Conservation (phyloP, 202 grass and related monocot genomes). For the Schoenoplectus triqueter region DNA sequence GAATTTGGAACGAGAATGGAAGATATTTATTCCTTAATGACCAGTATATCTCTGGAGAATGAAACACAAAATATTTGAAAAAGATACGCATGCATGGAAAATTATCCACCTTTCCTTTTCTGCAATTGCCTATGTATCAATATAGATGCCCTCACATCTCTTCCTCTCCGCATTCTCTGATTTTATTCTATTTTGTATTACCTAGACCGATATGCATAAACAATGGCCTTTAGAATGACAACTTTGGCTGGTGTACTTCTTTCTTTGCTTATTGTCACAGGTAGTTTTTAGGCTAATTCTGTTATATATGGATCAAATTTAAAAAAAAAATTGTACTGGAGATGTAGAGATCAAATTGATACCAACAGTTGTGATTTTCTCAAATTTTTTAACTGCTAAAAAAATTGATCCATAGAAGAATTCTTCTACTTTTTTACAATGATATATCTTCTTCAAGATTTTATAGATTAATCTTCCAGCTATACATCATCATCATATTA, state of each 20-base stretch:
- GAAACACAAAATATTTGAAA: slow-evolving; percentile 7
- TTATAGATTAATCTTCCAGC: too few species aligned
- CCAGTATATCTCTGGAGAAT: not conserved
- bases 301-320: too few species aligned
- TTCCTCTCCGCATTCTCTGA: not conserved
- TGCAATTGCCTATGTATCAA: not conserved
- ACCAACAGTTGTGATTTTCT: too few species aligned
- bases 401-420: too few species aligned
- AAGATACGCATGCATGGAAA: not conserved
- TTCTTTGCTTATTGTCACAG: too few species aligned
- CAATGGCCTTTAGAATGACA: not conserved
- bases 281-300: too few species aligned
- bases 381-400: too few species aligned
- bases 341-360: too few species aligned
- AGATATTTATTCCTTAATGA: not conserved
- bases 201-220: not conserved
- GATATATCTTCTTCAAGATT: too few species aligned
- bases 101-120: not conserved
- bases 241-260: not conserved
- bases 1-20: not conserved
- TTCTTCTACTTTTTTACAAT: too few species aligned
- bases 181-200: not conserved
- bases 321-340: too few species aligned
- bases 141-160: not conserved
- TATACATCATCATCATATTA: too few species aligned